A percentile compares a stretch with the other conserved stretches of the same genome.
Evolutionary conservation across 2,329 filamentous ascomycete species (phyloP).

Genomic region (Saccharata proteae): DNA sequence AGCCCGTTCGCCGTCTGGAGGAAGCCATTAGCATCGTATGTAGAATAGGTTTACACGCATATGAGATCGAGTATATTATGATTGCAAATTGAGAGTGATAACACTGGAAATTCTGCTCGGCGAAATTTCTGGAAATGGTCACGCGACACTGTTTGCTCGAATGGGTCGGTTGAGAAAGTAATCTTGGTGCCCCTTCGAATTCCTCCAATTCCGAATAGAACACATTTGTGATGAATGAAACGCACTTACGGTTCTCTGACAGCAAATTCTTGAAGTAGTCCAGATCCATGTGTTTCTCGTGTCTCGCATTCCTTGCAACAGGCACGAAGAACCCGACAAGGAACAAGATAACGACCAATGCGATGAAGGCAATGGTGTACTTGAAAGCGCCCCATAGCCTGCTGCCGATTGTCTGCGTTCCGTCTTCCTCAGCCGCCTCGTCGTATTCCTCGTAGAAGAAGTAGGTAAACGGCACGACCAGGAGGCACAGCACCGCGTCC

Average conservation of each 20-base stretch:
- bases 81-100: too few species aligned
- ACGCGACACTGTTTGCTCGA: too few species aligned
- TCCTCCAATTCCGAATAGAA: neutral
- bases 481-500: constrained; percentile 76
- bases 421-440: constrained; percentile 72
- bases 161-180: too few species aligned
- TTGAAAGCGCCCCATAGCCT: constrained; percentile 77
- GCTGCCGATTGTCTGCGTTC: constrained; percentile 56
- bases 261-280: constrained; percentile 86
- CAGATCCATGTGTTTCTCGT: constrained; percentile 59
- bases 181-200: too few species aligned
- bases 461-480: constrained; percentile 90
- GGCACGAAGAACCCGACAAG: constrained; percentile 90
- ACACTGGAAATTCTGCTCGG: too few species aligned
- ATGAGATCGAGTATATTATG: too few species aligned
- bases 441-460: constrained; percentile 98
- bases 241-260: constrained; percentile 57
- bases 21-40: constrained; percentile 8
- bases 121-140: too few species aligned
- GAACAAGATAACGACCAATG: constrained; percentile 72
- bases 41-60: constrained; percentile 5
- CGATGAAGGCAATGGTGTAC: constrained; percentile 77
- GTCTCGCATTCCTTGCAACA: constrained; percentile 52
- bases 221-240: too few species aligned
- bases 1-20: constrained; percentile 72